Base-by-base conservation (phyloP, 345 rosid genomes). In the Salix exigua region DNA sequence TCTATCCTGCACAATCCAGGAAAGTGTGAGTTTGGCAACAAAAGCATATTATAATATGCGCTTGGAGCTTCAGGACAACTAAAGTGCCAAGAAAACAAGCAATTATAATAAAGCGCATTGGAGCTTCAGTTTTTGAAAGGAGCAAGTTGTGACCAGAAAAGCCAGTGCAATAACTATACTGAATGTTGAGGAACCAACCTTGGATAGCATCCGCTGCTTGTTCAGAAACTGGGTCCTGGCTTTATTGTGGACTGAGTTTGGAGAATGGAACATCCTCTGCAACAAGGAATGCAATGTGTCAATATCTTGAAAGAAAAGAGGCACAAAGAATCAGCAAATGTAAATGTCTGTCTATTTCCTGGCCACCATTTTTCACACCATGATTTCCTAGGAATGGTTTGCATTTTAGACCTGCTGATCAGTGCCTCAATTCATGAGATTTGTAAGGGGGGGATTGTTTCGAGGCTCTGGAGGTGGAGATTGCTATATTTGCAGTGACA, bases 201-300 rank as follows among this genome's bases (percentile, higher is more conserved):
- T 79, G 7, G 97, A 85, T 68, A 87, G 76, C 97, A 91, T 87
- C 78, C 97, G 91, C 84, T 94, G 97, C 84, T 87, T 89, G 87
- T 90, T 92, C 79, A 94, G 73, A 68, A 67, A 84, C 79, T 87
- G 95, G n/a, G 99, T 94, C 85, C 98, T 89, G 58, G 98, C 97
- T 85, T 96, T 94, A 76, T 86, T 94, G 60, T 79, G 51, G 21
- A 78, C 85, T 7, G 98, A 96, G 82, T 96, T 92, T 69, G 98
- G 97, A 4, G 99, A 96, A 71, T 77, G 86, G 73, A 48, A 88
- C 87, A 91, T 81, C 83, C 92, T 90, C 97, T 96, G 96, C 38
- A 68, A 73, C 70, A 76, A 65, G 51, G 37, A 78, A 50, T 12
- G 7, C 8, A 61, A 4, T 2, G 21, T 5, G 1, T 69, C 40